These are phyloP conservation scores for Barbarea vulgaris DNA, from an alignment of 345 rosid species.

Conservation along the genomic window DNA sequence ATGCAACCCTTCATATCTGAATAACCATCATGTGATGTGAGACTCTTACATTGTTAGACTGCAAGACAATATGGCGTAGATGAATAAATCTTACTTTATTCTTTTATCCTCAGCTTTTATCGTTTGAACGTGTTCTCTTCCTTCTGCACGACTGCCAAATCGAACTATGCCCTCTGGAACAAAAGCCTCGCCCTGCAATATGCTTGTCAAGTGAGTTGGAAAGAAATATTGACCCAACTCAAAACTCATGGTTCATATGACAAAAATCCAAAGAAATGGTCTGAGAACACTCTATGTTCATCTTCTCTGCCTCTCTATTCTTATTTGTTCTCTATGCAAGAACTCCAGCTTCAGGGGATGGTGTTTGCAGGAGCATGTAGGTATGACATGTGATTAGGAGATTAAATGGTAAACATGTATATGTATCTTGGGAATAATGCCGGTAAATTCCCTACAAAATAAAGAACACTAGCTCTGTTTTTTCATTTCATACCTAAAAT, in stretches of 20 bases:
- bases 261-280: slow-evolving; percentile 11
- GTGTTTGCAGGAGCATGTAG: neutral
- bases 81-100: slow-evolving; percentile 68
- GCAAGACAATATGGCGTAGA: neutral
- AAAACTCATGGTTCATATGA: neutral
- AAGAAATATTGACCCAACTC: slow-evolving; percentile 15
- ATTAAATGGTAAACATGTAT: neutral
- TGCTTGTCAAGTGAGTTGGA: slow-evolving; percentile 1
- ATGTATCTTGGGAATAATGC: neutral
- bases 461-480: slow-evolving; percentile 9
- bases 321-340: slow-evolving; percentile 4
- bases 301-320: too few species aligned
- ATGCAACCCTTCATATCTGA: slow-evolving; percentile 86
- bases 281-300: neutral
- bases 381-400: neutral
- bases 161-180: slow-evolving; percentile 86
- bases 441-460: neutral
- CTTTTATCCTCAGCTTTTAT: slow-evolving; percentile 65
- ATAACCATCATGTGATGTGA: slow-evolving; percentile 13
- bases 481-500: neutral
- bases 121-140: slow-evolving; percentile 72
- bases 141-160: slow-evolving; percentile 59
- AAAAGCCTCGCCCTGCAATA: slow-evolving; percentile 83
- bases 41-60: neutral
- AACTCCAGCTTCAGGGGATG: neutral